These are phyloP conservation scores for Macadamia tetraphylla DNA, from an alignment of 164 flowering plant genomes.

Conservation along the genomic window DNA sequence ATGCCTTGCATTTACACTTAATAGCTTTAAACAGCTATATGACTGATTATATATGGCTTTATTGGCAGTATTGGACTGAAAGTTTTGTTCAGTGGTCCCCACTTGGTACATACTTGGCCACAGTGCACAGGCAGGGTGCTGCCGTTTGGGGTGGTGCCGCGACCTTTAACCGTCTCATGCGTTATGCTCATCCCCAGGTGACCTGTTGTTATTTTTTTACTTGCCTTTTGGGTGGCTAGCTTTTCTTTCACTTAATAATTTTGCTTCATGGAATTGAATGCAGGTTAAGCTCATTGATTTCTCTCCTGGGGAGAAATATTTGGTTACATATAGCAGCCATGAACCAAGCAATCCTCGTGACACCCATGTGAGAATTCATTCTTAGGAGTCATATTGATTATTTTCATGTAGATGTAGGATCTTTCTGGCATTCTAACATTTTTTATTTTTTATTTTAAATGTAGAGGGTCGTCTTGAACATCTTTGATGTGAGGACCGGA, in stretches of 20 bases:
- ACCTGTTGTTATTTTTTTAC: conserved; percentile 1
- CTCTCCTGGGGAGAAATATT: conserved; percentile 88
- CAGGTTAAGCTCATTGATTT: conserved; percentile 93
- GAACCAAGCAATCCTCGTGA: conserved; percentile 99
- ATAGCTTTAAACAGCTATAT: background rate
- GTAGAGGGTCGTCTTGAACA: conserved; percentile 77
- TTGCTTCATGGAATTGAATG: conserved; percentile 8
- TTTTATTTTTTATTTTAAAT: background rate
- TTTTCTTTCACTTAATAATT: background rate
- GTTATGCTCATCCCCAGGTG: conserved; percentile 90
- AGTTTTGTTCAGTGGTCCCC: conserved; percentile 99
- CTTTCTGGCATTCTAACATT: conserved; percentile 10
- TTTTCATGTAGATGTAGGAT: background rate
- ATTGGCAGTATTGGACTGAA: conserved; percentile 86
- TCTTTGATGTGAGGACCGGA: conserved; percentile 91
- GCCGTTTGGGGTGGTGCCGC: conserved; percentile 95
- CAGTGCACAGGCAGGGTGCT: conserved; percentile 94
- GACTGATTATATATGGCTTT: background rate
- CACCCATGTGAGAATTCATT: conserved; percentile 54
- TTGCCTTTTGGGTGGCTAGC: background rate
- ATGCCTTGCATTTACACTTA: background rate
- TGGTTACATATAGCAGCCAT: conserved; percentile 95
- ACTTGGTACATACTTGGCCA: conserved; percentile 87
- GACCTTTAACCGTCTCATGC: conserved; percentile 77
- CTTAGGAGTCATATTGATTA: background rate